These are phyloP conservation scores for Glutinoglossum americanum DNA, from an alignment of 495 filamentous ascomycete species.

Conservation along the genomic window DNA sequence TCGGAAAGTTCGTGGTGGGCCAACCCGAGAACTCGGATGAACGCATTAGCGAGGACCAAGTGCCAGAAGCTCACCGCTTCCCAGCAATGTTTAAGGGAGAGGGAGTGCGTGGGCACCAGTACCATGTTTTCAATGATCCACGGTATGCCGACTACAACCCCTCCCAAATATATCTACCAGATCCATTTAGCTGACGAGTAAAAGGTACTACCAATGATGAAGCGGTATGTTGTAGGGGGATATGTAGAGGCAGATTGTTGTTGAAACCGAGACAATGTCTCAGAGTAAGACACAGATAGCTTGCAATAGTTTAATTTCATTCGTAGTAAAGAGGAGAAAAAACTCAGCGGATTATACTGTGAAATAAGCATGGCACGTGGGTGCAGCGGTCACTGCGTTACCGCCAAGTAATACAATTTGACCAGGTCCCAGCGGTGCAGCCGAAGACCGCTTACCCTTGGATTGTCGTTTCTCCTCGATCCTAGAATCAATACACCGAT, in stretches of 20 bases:
- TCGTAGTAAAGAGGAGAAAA: too few relatives aligned
- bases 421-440: too few relatives aligned
- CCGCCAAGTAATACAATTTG: too few relatives aligned
- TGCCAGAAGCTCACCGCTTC: slow-evolving; percentile 60
- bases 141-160: slow-evolving; percentile 28
- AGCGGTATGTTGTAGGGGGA: not conserved
- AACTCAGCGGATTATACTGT: too few relatives aligned
- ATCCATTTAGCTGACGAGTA: not conserved
- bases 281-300: not conserved
- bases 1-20: slow-evolving; percentile 87
- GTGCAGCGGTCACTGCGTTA: too few relatives aligned
- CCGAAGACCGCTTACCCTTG: too few relatives aligned
- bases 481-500: not conserved
- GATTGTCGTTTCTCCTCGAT: too few relatives aligned
- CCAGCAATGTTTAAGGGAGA: slow-evolving; percentile 70
- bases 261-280: not conserved
- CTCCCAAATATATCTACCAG: not conserved
- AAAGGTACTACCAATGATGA: not conserved
- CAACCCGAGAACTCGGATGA: slow-evolving; percentile 37
- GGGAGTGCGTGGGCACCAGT: slow-evolving; percentile 73
- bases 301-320: too few relatives aligned
- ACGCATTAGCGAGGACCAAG: slow-evolving; percentile 39
- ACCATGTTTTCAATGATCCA: slow-evolving; percentile 93
- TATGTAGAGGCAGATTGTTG: not conserved
- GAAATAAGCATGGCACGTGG: too few relatives aligned